Evolutionary conservation across 2,329 filamentous ascomycete species (phyloP), one percentile per base, ranked within the genome.

Genomic region (Xylaria arbuscula): DNA sequence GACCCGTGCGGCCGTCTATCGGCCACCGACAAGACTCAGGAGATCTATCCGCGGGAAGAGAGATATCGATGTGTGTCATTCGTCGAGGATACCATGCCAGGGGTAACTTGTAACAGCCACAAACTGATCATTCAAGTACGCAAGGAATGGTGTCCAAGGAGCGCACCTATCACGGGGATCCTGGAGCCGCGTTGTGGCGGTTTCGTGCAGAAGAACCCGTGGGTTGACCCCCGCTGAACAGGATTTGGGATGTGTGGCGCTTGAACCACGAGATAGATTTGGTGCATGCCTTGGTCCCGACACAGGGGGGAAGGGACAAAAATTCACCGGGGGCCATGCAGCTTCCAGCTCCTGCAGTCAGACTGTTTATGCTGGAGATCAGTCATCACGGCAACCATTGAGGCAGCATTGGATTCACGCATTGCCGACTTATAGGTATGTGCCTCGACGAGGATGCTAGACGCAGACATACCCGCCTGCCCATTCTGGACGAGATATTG

Each of bases 401-500:
- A 53, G 58, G 62, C 66, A 57, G 62, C 62, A 55, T 59, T 54
- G 45, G 42, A 54, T 58, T 59, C 36, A 55, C 57, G 36, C 56
- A 64, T 51, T 62, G 56, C 68, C 64, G 60, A 3, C 28, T 28
- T 28, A 28, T 28, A 28, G 3, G 3, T 28, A 28, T 64, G 45
- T 48, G 24, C 45, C n/a, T 42, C 32, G 55, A 67, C 67, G 64
- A 60, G 54, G 54, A 47, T 69, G 54, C 36, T 22, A 59, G 54
- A 54, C 38, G 57, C 66, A 67, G 54, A 53, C 48, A 57, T 55
- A 64, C 57, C 51, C 54, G 66, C 69, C 69, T 71, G 64, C 66
- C 66, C 64, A 62, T 64, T 70, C 45, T 24, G 60, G 66, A 62
- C 63, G 64, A 36, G 61, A 61, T 64, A 65, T 69, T 64, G 60